Evolutionary conservation across 768 basidiomycete genomes (phyloP).

Genomic region (Tephrocybe rancida): DNA sequence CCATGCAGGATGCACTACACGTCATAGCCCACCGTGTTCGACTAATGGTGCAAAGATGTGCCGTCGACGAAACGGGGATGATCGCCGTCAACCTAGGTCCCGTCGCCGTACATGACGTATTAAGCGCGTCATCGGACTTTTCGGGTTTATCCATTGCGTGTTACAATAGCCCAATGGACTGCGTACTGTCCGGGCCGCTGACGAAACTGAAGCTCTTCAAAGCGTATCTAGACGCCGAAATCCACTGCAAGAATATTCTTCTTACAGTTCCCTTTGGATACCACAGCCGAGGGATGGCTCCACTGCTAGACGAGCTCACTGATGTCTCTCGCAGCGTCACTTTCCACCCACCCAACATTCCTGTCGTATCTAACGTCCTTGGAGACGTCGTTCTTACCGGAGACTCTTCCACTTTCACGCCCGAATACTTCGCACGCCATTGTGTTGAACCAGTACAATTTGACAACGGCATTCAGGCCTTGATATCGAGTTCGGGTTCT

Average conservation of each 20-base stretch:
- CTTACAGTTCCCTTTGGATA: constrained; percentile 64
- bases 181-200: constrained; percentile 61
- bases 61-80: constrained; percentile 55
- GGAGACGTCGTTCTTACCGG: constrained; percentile 57
- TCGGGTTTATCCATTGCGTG: constrained; percentile 54
- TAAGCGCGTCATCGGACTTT: constrained; percentile 35
- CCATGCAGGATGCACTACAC: constrained; percentile 55
- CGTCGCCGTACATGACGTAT: constrained; percentile 31
- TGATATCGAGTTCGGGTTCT: constrained; percentile 30
- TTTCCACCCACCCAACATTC: constrained; percentile 51
- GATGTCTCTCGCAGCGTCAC: constrained; percentile 36
- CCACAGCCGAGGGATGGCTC: constrained; percentile 67
- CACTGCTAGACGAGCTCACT: constrained; percentile 52
- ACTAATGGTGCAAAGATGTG: constrained; percentile 56
- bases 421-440: constrained; percentile 60
- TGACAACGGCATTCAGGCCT: constrained; percentile 46
- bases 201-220: constrained; percentile 44
- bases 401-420: constrained; percentile 46
- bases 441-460: constrained; percentile 62
- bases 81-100: constrained; percentile 49
- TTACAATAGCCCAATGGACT: constrained; percentile 59
- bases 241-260: constrained; percentile 39
- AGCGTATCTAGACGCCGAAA: constrained; percentile 35
- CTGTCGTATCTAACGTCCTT: constrained; percentile 63
- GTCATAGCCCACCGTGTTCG: constrained; percentile 60